Conservation (phyloP, 139 green algal genomes). For the Micractinium sp. region DNA sequence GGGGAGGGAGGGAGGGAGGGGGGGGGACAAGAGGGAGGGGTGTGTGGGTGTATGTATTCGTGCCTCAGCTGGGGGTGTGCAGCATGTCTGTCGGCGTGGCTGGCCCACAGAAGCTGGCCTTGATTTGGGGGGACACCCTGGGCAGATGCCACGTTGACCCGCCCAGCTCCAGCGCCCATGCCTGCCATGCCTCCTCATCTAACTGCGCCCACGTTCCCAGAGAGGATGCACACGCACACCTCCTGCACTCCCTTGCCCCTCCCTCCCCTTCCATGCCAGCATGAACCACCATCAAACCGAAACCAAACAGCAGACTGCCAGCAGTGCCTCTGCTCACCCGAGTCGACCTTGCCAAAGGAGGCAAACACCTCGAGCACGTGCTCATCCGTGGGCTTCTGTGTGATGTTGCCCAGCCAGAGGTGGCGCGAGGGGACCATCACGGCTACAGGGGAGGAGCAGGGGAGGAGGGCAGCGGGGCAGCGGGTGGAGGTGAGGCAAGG, state of each 20-base stretch:
- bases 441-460: background rate
- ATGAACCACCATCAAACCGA: too few relatives aligned
- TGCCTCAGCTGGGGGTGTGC: too few relatives aligned
- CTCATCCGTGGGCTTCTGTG: conserved; percentile 65
- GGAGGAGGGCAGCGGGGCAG: background rate
- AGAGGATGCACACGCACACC: too few relatives aligned
- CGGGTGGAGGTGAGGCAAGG: background rate
- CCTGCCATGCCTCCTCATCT: too few relatives aligned
- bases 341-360: conserved; percentile 64
- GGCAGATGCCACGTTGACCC: too few relatives aligned
- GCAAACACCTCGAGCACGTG: conserved; percentile 68
- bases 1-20: background rate
- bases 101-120: too few relatives aligned
- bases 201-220: too few relatives aligned
- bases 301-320: too few relatives aligned
- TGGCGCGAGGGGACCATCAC: conserved; percentile 62
- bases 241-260: background rate
- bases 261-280: background rate
- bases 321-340: background rate
- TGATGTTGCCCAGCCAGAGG: conserved; percentile 88
- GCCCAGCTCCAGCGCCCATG: too few relatives aligned
- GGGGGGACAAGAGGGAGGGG: background rate
- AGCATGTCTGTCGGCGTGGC: too few relatives aligned
- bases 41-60: too few relatives aligned
- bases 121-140: too few relatives aligned